Base-by-base conservation (phyloP, 2,329 filamentous ascomycete genomes). In the Colletotrichum chrysophilum region DNA sequence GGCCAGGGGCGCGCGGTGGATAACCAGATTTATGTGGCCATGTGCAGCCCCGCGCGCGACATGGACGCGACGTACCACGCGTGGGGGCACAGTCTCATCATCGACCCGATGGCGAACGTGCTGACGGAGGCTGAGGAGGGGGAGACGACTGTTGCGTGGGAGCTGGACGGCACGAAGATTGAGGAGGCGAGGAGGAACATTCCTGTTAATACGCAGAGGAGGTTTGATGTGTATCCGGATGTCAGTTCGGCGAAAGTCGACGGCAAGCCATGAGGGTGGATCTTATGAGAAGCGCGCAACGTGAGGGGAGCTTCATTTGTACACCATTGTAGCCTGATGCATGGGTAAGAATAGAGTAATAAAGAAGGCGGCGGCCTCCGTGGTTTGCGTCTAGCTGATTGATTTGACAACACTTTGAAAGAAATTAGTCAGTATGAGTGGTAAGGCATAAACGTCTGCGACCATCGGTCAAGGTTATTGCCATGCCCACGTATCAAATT, bases 201-300 rank as follows among this genome's bases (percentile, higher is more conserved):
- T 79, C 97, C 97, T 4, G 88, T 98, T 69, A 92, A 93, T 80
- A 90, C 89, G 21, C 97, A 99, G 89, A 90, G 97, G 80, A 89
- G 97, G 79, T 99, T 98, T 83, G 97, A 99, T 84, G 94, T 99
- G 24, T 99, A 99, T 84, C 94, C 95, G 0, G 96, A 99, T 88
- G 92, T 99, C 36, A 96, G 93, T 80, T 24, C 36, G 66, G 66
- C 48, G 7, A 68, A 68, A 81, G 66, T 60, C 1, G 52, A 68
- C 4, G 66, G 26, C 4, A 64, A 64, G 34, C 32, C 61, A 24
- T 24, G 21, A 24, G 21, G 21, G 21, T 24, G 21, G 21, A 24
- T 24, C 21, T 24, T 24, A 24, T 24, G 21, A 24, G 21, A 24
- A 24, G 21, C 21, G 21, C 21, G 21, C 21, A 24, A 24, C 21